A percentile compares a stretch with the other conserved stretches of the same genome.
These are phyloP conservation scores for Lecanicillium sp. DNA, from an alignment of 2,329 filamentous ascomycete species.

Conservation along the genomic window DNA sequence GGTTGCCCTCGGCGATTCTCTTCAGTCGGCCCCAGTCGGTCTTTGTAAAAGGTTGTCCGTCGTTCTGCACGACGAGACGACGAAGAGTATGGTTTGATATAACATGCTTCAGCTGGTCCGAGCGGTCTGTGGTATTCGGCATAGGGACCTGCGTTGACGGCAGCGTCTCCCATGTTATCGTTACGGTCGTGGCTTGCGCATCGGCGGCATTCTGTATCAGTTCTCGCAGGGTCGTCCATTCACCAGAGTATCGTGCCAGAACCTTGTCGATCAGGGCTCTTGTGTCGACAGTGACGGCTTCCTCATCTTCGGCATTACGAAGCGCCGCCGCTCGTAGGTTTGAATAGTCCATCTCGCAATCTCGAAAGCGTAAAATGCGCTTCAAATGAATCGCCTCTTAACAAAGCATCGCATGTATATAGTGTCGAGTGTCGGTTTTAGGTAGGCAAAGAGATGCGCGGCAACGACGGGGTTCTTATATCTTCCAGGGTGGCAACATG, in stretches of 20 bases:
- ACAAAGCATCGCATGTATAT: background rate
- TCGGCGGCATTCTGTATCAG: conserved; percentile 98
- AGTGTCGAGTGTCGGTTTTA: background rate
- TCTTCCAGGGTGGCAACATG: no score
- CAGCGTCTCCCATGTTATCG: conserved; percentile 83
- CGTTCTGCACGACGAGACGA: conserved; percentile 84
- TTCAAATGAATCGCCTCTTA: background rate
- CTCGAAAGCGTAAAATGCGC: background rate
- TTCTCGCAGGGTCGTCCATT: conserved; percentile 85
- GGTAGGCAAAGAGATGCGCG: conserved; percentile 2
- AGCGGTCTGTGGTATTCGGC: conserved; percentile 52
- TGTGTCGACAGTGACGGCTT: conserved; percentile 96
- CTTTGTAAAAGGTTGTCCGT: conserved; percentile 78
- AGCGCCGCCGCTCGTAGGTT: conserved; percentile 81
- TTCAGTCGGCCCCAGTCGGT: conserved; percentile 93
- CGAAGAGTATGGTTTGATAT: conserved; percentile 79
- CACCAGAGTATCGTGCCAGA: conserved; percentile 88
- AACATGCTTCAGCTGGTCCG: conserved; percentile 71
- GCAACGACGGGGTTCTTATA: background rate
- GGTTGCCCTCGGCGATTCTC: conserved; percentile 97
- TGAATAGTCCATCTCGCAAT: conserved; percentile 55
- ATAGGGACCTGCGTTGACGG: conserved; percentile 75
- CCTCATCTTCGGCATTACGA: conserved; percentile 79
- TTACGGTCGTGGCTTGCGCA: conserved; percentile 82
- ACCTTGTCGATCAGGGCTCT: conserved; percentile 97